Evolutionary conservation across 1,284 basidiomycete genomes (phyloP).

Genomic region (Cryptococcus jaspeensis): DNA sequence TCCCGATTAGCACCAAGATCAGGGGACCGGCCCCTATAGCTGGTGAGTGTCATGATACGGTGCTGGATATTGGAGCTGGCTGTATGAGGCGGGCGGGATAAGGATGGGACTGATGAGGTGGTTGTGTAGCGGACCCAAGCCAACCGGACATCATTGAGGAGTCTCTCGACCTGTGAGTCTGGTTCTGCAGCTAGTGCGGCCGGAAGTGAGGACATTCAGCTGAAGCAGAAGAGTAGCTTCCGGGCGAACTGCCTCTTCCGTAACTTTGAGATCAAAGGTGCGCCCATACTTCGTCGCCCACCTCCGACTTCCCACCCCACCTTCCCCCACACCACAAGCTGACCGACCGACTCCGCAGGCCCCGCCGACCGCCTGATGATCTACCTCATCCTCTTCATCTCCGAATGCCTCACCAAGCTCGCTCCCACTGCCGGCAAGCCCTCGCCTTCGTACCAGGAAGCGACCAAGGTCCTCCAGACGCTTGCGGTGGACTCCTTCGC

Average conservation of each 20-base stretch:
- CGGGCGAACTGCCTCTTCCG: conserved; percentile 98
- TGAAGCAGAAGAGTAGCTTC: conserved; percentile 58
- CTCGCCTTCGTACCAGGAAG: conserved; percentile 74
- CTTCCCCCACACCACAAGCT: not conserved
- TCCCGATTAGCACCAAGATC: conserved; percentile 87
- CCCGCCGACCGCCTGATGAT: conserved; percentile 94
- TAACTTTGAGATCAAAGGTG: conserved; percentile 97
- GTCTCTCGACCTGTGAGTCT: conserved; percentile 72
- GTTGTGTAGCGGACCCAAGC: conserved; percentile 64
- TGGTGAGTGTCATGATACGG: conserved; percentile 60
- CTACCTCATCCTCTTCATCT: conserved; percentile 96
- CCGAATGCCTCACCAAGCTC: conserved; percentile 91
- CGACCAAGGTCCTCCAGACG: conserved; percentile 82
- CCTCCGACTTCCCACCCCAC: not conserved
- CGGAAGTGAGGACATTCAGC: not conserved
- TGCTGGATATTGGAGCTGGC: not conserved
- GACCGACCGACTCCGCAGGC: conserved; percentile 47
- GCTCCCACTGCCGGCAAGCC: conserved; percentile 55
- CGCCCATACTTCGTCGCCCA: conserved; percentile 4
- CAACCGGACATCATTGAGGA: conserved; percentile 93
- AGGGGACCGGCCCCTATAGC: conserved; percentile 81
- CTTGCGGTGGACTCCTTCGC: conserved; percentile 89
- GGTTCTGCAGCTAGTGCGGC: not conserved
- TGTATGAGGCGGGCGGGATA: not conserved
- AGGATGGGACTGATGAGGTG: not conserved